Evolutionary conservation across 192 early-diverging fungal species (phyloP).

Genomic region (Coemansia sp.): DNA sequence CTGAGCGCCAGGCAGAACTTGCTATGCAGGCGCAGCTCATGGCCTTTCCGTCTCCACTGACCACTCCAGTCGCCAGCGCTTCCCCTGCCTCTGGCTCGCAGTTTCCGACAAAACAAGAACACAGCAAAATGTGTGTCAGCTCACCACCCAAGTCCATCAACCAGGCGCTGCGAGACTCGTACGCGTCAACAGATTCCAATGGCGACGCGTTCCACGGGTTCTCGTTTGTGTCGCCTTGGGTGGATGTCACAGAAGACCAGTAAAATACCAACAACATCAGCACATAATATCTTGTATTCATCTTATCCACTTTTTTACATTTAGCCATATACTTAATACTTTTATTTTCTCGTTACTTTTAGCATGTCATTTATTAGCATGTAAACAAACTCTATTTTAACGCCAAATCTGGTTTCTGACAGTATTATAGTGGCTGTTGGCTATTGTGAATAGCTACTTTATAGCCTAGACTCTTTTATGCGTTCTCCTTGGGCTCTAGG

Average conservation of each 20-base stretch:
- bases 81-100: not conserved
- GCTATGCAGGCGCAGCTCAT: constrained; percentile 21
- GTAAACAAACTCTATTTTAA: not conserved
- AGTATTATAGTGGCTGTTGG: no score
- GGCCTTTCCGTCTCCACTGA: constrained; percentile 20
- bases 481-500: not conserved
- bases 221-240: constrained; percentile 42
- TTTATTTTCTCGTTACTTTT: not conserved
- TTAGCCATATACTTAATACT: not conserved
- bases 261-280: not conserved
- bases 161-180: constrained; percentile 8
- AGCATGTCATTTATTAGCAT: not conserved
- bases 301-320: no score
- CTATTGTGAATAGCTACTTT: no score
- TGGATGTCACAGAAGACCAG: constrained; percentile 21
- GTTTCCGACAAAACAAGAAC: constrained; percentile 1
- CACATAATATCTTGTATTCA: constrained; percentile 4
- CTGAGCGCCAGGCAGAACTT: constrained; percentile 22
- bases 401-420: no score
- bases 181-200: constrained; percentile 15
- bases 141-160: constrained; percentile 22
- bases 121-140: constrained; percentile 18
- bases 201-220: constrained; percentile 47
- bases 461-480: not conserved
- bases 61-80: no score